Conservation (phyloP, 208 protist genomes). For the Vickermania ingenoplastis region DNA sequence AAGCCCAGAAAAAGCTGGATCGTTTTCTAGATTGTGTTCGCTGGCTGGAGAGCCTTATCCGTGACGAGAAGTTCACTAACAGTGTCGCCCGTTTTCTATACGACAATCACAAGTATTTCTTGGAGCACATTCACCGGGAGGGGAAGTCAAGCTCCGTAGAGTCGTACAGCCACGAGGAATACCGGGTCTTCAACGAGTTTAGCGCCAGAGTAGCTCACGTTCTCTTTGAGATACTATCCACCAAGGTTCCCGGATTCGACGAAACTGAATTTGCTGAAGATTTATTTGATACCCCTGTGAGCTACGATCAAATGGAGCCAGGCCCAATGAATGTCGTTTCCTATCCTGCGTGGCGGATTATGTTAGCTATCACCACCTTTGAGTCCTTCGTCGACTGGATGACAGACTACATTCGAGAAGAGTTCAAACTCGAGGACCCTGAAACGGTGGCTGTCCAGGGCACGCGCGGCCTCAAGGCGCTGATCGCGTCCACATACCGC, state of each 20-base stretch:
- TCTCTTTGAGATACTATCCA: constrained; percentile 32
- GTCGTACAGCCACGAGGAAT: constrained; percentile 65
- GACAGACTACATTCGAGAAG: constrained; percentile 78
- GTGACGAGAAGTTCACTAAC: constrained; percentile 38
- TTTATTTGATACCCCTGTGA: constrained; percentile 55
- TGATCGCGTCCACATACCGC: constrained; percentile 45
- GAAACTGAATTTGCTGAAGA: constrained; percentile 68
- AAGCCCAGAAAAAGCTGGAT: constrained; percentile 36
- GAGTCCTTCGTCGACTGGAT: constrained; percentile 72
- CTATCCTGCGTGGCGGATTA: constrained; percentile 65
- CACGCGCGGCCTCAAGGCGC: constrained; percentile 54
- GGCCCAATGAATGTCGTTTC: constrained; percentile 46
- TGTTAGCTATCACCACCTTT: constrained; percentile 73
- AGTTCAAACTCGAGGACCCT: constrained; percentile 41
- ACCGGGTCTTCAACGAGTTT: constrained; percentile 56
- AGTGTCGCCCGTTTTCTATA: constrained; percentile 51
- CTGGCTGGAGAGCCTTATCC: constrained; percentile 56
- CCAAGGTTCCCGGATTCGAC: constrained; percentile 48
- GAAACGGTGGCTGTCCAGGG: constrained; percentile 38
- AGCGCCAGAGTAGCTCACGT: constrained; percentile 30
- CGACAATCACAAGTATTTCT: constrained; percentile 58
- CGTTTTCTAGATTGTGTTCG: constrained; percentile 47
- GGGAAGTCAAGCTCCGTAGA: constrained; percentile 1
- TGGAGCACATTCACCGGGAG: constrained; percentile 22
- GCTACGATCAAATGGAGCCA: neutral